Conservation (phyloP, 345 rosid genomes). For the Bruguiera parviflora region DNA sequence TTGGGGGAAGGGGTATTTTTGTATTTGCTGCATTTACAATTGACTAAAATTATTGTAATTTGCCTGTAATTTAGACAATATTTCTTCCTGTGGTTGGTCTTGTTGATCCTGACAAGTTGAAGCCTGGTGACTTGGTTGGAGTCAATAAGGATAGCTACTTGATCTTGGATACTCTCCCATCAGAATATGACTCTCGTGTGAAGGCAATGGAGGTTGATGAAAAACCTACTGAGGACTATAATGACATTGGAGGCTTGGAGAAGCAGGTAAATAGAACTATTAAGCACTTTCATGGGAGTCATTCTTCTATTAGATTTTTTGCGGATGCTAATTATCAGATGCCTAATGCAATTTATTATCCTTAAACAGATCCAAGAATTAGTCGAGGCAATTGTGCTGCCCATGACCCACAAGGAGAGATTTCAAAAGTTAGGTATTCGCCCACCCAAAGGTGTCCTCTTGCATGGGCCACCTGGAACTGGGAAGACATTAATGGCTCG, state of each 20-base stretch:
- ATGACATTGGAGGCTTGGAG: constrained; percentile 97
- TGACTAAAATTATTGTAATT: background rate
- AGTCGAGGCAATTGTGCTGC: constrained; percentile 97
- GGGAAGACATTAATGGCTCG: constrained; percentile 99
- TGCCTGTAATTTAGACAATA: constrained; percentile 59
- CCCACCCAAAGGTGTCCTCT: constrained; percentile 97
- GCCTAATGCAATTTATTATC: background rate
- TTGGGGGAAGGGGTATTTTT: too few relatives aligned
- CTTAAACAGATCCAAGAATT: constrained; percentile 86
- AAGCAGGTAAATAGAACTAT: constrained; percentile 58
- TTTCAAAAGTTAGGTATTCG: constrained; percentile 93
- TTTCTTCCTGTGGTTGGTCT: constrained; percentile 97
- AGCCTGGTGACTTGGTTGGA: constrained; percentile 98
- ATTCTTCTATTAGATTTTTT: background rate
- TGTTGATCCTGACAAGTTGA: constrained; percentile 93
- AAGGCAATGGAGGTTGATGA: constrained; percentile 99
- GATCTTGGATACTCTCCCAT: constrained; percentile 90
- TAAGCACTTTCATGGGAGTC: background rate
- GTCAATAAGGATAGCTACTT: constrained; percentile 97
- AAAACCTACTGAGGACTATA: constrained; percentile 97
- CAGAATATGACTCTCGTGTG: constrained; percentile 94
- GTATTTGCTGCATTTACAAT: background rate
- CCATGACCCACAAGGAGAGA: constrained; percentile 95
- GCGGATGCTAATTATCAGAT: background rate
- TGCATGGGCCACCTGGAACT: constrained; percentile 99